Conservation (phyloP, 75 land plant genomes). For the Gnetum montanum region DNA sequence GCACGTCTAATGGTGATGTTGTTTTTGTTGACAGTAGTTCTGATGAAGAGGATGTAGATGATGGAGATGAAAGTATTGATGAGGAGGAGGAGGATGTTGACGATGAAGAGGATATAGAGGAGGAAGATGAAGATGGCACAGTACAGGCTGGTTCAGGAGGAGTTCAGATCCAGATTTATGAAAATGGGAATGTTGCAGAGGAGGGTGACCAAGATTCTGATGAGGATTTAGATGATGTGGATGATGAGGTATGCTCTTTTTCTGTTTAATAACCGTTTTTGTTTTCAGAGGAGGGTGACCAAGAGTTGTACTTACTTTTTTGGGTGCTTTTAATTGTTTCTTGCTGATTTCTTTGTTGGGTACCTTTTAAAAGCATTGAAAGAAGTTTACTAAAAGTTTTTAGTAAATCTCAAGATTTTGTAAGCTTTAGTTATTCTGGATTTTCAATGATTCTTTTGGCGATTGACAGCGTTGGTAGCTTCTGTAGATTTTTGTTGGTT, state of each 20-base stretch:
- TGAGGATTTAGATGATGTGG: slow-evolving; percentile 44
- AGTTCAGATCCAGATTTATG: slow-evolving; percentile 30
- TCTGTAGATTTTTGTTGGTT: too few relatives aligned
- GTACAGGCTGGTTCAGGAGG: slow-evolving; percentile 19
- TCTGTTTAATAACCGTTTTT: too few relatives aligned
- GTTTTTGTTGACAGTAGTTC: slow-evolving; percentile 24
- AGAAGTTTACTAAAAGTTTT: too few relatives aligned
- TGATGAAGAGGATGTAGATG: slow-evolving; percentile 26
- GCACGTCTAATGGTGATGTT: slow-evolving; percentile 9
- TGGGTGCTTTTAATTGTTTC: background rate
- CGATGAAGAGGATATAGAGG: slow-evolving; percentile 44
- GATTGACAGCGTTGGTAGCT: too few relatives aligned
- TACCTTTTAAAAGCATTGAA: too few relatives aligned
- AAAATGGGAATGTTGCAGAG: slow-evolving; percentile 32
- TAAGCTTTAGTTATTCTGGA: too few relatives aligned
- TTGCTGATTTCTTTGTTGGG: background rate
- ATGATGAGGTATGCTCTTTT: slow-evolving; percentile 33
- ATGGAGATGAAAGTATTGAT: slow-evolving; percentile 17
- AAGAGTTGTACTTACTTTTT: background rate
- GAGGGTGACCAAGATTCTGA: slow-evolving; percentile 55
- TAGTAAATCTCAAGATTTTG: too few relatives aligned
- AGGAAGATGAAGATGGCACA: slow-evolving; percentile 42
- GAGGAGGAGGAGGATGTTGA: slow-evolving; percentile 48
- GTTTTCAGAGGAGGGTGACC: too few relatives aligned
- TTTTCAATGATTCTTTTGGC: too few relatives aligned